Conservation (phyloP, 768 basidiomycete species). For the Baorangia bicolor region DNA sequence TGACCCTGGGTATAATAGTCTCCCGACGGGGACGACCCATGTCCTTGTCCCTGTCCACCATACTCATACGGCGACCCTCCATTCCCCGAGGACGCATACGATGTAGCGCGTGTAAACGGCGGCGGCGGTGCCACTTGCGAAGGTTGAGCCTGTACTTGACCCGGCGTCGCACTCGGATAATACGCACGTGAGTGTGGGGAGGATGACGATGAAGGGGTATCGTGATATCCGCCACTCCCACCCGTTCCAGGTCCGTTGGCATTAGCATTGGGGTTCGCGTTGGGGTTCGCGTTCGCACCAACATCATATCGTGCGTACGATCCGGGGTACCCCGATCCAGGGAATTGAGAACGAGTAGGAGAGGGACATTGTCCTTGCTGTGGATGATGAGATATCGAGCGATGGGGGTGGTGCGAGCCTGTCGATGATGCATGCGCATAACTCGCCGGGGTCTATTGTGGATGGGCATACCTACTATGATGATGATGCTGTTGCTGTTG, state of each 20-base stretch:
- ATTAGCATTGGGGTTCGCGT: conserved; percentile 7
- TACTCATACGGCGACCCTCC: conserved; percentile 26
- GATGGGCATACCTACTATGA: conserved; percentile 19
- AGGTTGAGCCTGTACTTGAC: conserved; percentile 16
- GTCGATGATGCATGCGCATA: conserved; percentile 24
- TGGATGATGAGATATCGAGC: conserved; percentile 19
- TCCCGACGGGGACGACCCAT: conserved; percentile 19
- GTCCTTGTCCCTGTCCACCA: conserved; percentile 17
- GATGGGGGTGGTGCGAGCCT: conserved; percentile 21
- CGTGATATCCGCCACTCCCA: conserved; percentile 25
- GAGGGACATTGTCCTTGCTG: conserved; percentile 28
- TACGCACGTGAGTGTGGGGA: conserved; percentile 22
- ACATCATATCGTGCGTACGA: conserved; percentile 31
- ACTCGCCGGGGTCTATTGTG: conserved; percentile 18
- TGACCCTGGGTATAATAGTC: conserved; percentile 27
- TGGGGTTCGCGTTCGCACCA: conserved; percentile 24
- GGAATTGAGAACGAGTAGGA: conserved; percentile 28
- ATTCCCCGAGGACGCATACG: conserved; percentile 24
- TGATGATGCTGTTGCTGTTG: conserved; percentile 25
- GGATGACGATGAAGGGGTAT: conserved; percentile 21
- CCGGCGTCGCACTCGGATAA: conserved; percentile 20
- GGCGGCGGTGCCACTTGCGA: conserved; percentile 17
- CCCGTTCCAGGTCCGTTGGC: conserved; percentile 9
- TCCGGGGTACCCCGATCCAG: conserved; percentile 23
- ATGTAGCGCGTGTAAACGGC: conserved; percentile 20